Conservation (phyloP, 2,329 filamentous ascomycete species). For the Phoma sp. region DNA sequence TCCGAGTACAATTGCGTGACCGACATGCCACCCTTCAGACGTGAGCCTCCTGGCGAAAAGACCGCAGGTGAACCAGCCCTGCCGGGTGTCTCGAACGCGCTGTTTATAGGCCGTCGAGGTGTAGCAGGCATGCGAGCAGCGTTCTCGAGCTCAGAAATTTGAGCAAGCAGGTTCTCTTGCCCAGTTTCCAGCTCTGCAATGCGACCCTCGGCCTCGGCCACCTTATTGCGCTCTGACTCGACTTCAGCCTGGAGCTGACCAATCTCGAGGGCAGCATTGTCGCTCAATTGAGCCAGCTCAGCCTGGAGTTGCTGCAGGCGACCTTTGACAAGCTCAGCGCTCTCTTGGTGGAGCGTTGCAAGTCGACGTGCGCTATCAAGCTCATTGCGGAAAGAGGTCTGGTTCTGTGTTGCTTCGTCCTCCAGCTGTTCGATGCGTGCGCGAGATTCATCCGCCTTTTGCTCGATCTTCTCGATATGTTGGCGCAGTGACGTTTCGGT, state of each 20-base stretch:
- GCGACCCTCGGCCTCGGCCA: slow-evolving; percentile 66
- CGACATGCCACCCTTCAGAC: slow-evolving; percentile 61
- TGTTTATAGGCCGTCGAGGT: slow-evolving; percentile 60
- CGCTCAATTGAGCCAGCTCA: slow-evolving; percentile 67
- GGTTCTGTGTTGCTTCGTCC: slow-evolving; percentile 79
- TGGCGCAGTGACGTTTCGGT: slow-evolving; percentile 81
- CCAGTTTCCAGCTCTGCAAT: slow-evolving; percentile 70
- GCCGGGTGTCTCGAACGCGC: slow-evolving; percentile 56
- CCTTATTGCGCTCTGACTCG: slow-evolving; percentile 62
- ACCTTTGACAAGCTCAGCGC: slow-evolving; percentile 73
- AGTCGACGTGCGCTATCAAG: slow-evolving; percentile 81
- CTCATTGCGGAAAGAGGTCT: slow-evolving; percentile 86
- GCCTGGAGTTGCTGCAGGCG: slow-evolving; percentile 73
- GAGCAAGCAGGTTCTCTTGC: slow-evolving; percentile 65
- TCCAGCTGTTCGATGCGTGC: slow-evolving; percentile 83
- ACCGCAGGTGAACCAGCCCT: slow-evolving; percentile 58
- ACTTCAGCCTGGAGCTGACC: slow-evolving; percentile 58
- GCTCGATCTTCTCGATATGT: slow-evolving; percentile 81
- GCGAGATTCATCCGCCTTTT: slow-evolving; percentile 85
- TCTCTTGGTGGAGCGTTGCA: slow-evolving; percentile 80
- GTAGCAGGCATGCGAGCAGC: slow-evolving; percentile 54
- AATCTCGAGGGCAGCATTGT: slow-evolving; percentile 67
- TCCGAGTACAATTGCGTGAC: slow-evolving; percentile 70
- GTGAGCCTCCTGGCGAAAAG: slow-evolving; percentile 62
- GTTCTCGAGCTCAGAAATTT: slow-evolving; percentile 53